Evolutionary conservation across 1,139 yeast genomes (phyloP), one percentile per base, ranked within the genome.

Genomic region (Pichia terricola): DNA sequence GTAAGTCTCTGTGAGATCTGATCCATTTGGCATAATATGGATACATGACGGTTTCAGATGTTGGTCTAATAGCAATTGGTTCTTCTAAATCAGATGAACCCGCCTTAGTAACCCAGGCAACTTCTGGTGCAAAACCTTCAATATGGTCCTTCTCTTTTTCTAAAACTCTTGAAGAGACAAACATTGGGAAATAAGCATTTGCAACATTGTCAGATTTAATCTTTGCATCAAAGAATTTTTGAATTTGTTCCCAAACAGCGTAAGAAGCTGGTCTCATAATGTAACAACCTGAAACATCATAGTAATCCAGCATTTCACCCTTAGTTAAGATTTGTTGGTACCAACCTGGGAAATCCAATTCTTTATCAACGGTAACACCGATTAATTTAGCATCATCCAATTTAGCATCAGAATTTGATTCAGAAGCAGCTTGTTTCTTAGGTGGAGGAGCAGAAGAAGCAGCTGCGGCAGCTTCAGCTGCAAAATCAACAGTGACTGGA

Each of bases 1-100:
- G 99, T 64, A 94, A 76, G 65, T 94, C 99, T 67, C 98, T 85
- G 70, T 94, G 95, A 32, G 97, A 89, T 67, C 96, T 83, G 60
- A 94, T 83, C 99, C 99, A 94, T 67, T 94, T 94, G 58, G 97
- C 87, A 63, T 89, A 94, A 78, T 94, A 94, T 51, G 99, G 98
- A 67, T 94, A 94, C 98, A 94, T 94, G 64, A 91, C 98, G 42
- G 99, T 94, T 68, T 94, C 99, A 22, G 97, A 88, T 40, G 99
- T 94, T 59, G 99, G 99, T 72, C 99, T 85, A 57, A 94, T 91
- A 50, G 99, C 99, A 60, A 94, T 86, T 57, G 95, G 98, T 70
- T 94, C 98, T 46, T 94, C 98, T 57, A 94, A 75, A 43, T 91
- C 97, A 31, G 95, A 84, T 42, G 70, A 67, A 59, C 99, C 99